Conservation (phyloP, 352 stramenopile genomes). For the Phytophthora hybrid region DNA sequence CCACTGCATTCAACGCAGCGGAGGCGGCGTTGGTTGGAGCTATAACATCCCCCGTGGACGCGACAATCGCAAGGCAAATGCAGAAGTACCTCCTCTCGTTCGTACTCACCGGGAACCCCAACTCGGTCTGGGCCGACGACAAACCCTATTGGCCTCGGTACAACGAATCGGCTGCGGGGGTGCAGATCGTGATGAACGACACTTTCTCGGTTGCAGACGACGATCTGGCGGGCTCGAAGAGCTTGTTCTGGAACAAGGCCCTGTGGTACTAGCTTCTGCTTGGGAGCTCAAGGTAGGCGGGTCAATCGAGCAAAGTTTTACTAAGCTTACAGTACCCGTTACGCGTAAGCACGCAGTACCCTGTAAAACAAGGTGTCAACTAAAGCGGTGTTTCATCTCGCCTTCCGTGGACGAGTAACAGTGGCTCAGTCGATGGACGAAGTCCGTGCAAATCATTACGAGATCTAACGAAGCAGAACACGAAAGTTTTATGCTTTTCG, state of each 20-base stretch:
- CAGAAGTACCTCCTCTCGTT: slow-evolving; percentile 43
- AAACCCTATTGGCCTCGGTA: slow-evolving; percentile 37
- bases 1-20: background rate
- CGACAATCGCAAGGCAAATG: slow-evolving; percentile 35
- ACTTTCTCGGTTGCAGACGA: slow-evolving; percentile 30
- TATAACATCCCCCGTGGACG: slow-evolving; percentile 19
- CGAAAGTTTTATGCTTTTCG: too few relatives aligned
- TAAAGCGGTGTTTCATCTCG: too few relatives aligned
- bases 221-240: slow-evolving; percentile 22
- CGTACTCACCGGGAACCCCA: slow-evolving; percentile 35
- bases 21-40: background rate
- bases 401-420: too few relatives aligned
- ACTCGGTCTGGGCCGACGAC: slow-evolving; percentile 30
- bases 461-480: too few relatives aligned
- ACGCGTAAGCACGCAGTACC: too few relatives aligned
- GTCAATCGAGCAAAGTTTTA: background rate
- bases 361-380: too few relatives aligned
- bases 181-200: slow-evolving; percentile 36
- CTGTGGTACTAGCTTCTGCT: slow-evolving; percentile 31
- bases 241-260: slow-evolving; percentile 38
- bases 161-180: slow-evolving; percentile 18
- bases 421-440: too few relatives aligned
- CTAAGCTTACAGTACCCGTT: too few relatives aligned
- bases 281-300: background rate
- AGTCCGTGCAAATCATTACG: too few relatives aligned